phyloP scores from a whole-genome alignment of 1,139 yeast genomes.

The Eremothecium coryli region DNA sequence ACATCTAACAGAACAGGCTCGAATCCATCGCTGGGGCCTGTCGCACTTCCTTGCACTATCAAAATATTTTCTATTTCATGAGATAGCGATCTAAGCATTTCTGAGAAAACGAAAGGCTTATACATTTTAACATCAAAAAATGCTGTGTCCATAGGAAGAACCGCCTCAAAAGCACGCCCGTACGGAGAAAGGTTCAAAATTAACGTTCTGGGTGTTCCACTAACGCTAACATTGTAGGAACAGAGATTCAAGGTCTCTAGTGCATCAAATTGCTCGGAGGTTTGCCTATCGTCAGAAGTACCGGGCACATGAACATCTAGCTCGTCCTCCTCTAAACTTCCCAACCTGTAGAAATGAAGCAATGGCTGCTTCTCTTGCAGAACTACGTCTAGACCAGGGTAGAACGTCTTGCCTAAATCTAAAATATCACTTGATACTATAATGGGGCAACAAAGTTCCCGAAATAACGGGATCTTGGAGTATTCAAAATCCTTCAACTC shows the following conservation, averaged over 20 bases:
- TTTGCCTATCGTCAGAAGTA: constrained; percentile 1
- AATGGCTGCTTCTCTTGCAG: constrained; percentile 44
- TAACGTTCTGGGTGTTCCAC: constrained; percentile 37
- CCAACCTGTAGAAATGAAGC: constrained; percentile 44
- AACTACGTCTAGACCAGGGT: constrained; percentile 51
- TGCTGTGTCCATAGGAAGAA: constrained; percentile 38
- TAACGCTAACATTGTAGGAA: not conserved
- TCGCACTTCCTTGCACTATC: constrained; percentile 51
- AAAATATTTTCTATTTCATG: constrained; percentile 48
- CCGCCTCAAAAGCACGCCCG: constrained; percentile 38
- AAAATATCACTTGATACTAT: constrained; percentile 52
- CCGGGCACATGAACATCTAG: not conserved
- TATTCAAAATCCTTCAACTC: constrained; percentile 51
- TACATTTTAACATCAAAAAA: constrained; percentile 53
- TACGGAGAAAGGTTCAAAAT: constrained; percentile 56
- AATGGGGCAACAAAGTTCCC: constrained; percentile 58
- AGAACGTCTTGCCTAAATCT: constrained; percentile 42
- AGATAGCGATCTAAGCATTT: constrained; percentile 48
- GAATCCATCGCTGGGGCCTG: constrained; percentile 37
- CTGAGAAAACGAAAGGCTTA: constrained; percentile 57
- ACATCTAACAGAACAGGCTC: constrained; percentile 71
- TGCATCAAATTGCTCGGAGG: not conserved
- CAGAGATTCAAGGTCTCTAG: too few species aligned
- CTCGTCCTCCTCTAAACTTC: not conserved
- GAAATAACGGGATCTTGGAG: constrained; percentile 55